Percentiles rank a stretch among this genome's conserved stretches.
These are phyloP conservation scores for Aspergillus persii DNA, from an alignment of 2,329 filamentous ascomycete genomes.

Conservation along the genomic window DNA sequence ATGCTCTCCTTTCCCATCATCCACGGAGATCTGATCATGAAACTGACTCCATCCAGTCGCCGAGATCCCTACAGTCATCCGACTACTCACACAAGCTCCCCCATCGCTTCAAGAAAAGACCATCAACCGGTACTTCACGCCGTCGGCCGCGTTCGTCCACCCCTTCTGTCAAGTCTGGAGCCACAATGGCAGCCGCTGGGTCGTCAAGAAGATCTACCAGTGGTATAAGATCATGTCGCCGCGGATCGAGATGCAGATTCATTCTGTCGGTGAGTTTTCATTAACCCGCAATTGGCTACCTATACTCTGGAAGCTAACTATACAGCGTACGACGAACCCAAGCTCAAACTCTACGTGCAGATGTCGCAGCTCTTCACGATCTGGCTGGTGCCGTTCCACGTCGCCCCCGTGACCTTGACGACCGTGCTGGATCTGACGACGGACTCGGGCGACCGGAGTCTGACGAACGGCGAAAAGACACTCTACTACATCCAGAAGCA, in stretches of 20 bases:
- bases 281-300: not conserved
- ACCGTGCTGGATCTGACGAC: constrained; percentile 64
- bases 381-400: constrained; percentile 75
- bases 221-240: constrained; percentile 86
- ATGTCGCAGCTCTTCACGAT: constrained; percentile 74
- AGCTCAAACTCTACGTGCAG: constrained; percentile 68
- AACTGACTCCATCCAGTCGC: constrained; percentile 31
- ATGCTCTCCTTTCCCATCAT: not conserved
- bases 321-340: constrained; percentile 65
- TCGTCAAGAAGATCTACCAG: constrained; percentile 69
- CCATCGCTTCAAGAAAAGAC: constrained; percentile 64
- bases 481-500: constrained; percentile 73
- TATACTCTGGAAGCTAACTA: not conserved
- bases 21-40: not conserved
- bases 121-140: constrained; percentile 71
- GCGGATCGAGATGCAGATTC: constrained; percentile 64
- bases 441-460: constrained; percentile 29
- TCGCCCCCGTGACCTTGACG: constrained; percentile 64
- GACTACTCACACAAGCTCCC: constrained; percentile 64
- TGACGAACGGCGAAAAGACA: constrained; percentile 23
- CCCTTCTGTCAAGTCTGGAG: constrained; percentile 70
- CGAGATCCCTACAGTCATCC: constrained; percentile 67
- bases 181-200: constrained; percentile 61
- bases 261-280: constrained; percentile 52
- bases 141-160: constrained; percentile 70